Evolutionary conservation across 2,329 filamentous ascomycete genomes (phyloP).

Genomic region (Dactylellina drechsleri): DNA sequence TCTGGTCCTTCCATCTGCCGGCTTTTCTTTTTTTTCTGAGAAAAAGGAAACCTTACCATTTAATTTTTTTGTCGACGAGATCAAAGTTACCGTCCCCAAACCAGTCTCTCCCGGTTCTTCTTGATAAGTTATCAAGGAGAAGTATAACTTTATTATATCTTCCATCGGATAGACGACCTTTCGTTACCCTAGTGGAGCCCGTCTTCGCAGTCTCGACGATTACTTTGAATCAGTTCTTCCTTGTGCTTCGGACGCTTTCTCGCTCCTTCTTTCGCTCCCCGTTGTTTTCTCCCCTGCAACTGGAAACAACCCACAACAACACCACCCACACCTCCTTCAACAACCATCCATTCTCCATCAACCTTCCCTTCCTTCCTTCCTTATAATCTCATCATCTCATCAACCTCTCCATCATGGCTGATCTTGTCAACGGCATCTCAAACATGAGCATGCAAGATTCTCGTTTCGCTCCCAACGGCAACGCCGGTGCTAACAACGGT

Average conservation of each 20-base stretch:
- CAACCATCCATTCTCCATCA: not conserved
- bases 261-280: conserved; percentile 6
- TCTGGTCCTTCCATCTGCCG: conserved; percentile 1
- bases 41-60: conserved; percentile 6
- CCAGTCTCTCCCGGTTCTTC: conserved; percentile 7
- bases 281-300: conserved; percentile 6
- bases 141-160: not conserved
- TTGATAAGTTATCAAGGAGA: not conserved
- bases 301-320: conserved; percentile 16
- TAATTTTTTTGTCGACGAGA: conserved; percentile 33
- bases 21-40: conserved; percentile 15
- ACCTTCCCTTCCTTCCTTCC: not conserved
- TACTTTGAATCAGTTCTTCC: conserved; percentile 25
- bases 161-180: not conserved
- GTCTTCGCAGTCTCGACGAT: conserved; percentile 24
- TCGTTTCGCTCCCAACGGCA: conserved; percentile 44
- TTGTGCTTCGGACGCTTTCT: conserved; percentile 34
- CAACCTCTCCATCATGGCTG: conserved; percentile 70
- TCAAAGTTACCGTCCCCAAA: conserved; percentile 48
- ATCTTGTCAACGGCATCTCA: conserved; percentile 83
- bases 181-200: conserved; percentile 40
- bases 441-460: conserved; percentile 70
- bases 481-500: conserved; percentile 57
- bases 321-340: not conserved
- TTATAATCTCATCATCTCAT: not conserved